Evolutionary conservation across 1,284 basidiomycete species (phyloP).

Genomic region (Boletus nobilissimus): DNA sequence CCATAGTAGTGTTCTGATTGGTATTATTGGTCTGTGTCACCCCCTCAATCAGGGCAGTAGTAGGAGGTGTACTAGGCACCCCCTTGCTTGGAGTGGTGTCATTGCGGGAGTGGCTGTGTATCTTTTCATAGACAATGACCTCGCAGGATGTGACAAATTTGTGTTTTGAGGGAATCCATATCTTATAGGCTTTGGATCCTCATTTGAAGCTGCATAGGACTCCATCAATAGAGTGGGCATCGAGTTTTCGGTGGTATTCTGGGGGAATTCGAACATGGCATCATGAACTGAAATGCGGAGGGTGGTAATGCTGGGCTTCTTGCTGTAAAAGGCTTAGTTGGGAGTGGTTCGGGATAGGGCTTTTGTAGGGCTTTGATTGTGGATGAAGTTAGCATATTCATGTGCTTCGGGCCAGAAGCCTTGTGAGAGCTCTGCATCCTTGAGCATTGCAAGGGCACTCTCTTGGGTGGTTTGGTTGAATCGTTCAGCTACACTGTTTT

Average conservation of each 20-base stretch:
- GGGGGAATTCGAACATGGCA: neutral
- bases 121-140: neutral
- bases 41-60: neutral
- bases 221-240: neutral
- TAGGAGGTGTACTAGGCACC: neutral
- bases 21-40: neutral
- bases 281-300: neutral
- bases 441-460: neutral
- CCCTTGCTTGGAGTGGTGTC: neutral
- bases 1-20: neutral
- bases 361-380: neutral
- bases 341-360: neutral
- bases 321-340: conserved; percentile 1
- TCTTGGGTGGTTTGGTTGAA: conserved; percentile 12
- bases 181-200: conserved; percentile 3
- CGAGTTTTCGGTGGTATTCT: neutral
- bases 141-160: neutral
- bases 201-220: neutral
- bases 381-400: neutral
- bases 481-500: neutral
- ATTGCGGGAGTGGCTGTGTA: neutral
- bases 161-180: neutral
- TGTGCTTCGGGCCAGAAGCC: conserved; percentile 4
- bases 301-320: neutral
- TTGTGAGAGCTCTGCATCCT: neutral